Conservation (phyloP, 164 flowering plant species). For the Berberis vulgaris region DNA sequence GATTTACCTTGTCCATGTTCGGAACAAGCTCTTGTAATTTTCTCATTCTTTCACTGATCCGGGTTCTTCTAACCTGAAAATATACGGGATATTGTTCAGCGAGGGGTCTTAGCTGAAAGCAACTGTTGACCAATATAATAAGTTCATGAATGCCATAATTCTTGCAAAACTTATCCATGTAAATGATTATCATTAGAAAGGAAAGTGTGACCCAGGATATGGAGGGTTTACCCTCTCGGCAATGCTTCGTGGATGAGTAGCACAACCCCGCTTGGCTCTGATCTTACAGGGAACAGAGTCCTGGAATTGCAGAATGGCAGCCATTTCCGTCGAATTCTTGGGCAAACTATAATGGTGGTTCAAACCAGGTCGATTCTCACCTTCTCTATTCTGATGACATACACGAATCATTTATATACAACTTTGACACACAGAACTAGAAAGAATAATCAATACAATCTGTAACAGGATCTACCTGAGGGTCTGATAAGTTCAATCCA, state of each 20-base stretch:
- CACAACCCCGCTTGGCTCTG: slow-evolving; percentile 89
- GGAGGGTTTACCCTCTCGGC: slow-evolving; percentile 74
- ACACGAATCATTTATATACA: background rate
- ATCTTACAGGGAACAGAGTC: slow-evolving; percentile 70
- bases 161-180: background rate
- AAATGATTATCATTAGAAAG: too few species aligned
- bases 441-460: background rate
- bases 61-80: slow-evolving; percentile 80
- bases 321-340: slow-evolving; percentile 44
- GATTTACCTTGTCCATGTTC: slow-evolving; percentile 88
- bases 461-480: slow-evolving; percentile 4
- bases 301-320: slow-evolving; percentile 49
- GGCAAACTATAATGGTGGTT: slow-evolving; percentile 81
- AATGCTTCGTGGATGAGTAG: slow-evolving; percentile 91
- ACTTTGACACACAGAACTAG: background rate
- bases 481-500: slow-evolving; percentile 28
- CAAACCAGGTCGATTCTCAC: slow-evolving; percentile 32
- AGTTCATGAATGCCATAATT: background rate
- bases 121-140: background rate
- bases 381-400: slow-evolving; percentile 34
- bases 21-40: slow-evolving; percentile 95
- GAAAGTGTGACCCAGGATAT: background rate
- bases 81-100: background rate
- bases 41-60: slow-evolving; percentile 90
- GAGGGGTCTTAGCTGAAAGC: background rate